Evolutionary conservation across 2,329 filamentous ascomycete species (phyloP).

Genomic region (Curvularia sp.): DNA sequence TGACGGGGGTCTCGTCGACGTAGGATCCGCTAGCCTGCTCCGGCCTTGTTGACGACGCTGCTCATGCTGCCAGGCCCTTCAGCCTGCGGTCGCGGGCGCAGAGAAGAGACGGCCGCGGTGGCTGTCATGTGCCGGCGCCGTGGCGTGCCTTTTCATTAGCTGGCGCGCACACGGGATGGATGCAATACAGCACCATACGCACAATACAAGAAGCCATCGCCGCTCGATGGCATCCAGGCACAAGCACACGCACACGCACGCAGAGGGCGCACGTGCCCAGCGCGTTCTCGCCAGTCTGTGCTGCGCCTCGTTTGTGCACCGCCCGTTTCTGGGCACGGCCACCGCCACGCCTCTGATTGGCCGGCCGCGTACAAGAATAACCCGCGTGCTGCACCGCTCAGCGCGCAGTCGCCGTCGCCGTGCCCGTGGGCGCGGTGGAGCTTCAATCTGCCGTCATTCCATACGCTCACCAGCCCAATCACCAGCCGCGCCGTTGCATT

Average conservation of each 20-base stretch:
- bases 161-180: background rate
- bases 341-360: slow-evolving; percentile 3
- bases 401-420: slow-evolving; percentile 7
- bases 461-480: background rate
- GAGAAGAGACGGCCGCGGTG: background rate
- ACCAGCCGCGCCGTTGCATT: background rate
- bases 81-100: background rate
- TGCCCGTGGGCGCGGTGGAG: background rate
- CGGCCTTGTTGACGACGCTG: slow-evolving; percentile 8
- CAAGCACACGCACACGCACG: background rate
- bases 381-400: background rate
- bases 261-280: background rate
- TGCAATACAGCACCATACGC: too few species aligned
- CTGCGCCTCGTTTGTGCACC: background rate
- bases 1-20: slow-evolving; percentile 18
- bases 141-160: background rate
- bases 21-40: slow-evolving; percentile 13
- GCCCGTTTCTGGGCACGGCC: background rate
- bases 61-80: background rate
- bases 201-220: too few species aligned
- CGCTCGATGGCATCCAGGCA: background rate
- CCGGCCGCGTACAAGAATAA: background rate
- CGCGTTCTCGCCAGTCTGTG: too few species aligned
- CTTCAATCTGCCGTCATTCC: slow-evolving; percentile 17
- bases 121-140: background rate